These are phyloP conservation scores for Phytophthora lateralis DNA, from an alignment of 352 stramenopile species.

Conservation along the genomic window DNA sequence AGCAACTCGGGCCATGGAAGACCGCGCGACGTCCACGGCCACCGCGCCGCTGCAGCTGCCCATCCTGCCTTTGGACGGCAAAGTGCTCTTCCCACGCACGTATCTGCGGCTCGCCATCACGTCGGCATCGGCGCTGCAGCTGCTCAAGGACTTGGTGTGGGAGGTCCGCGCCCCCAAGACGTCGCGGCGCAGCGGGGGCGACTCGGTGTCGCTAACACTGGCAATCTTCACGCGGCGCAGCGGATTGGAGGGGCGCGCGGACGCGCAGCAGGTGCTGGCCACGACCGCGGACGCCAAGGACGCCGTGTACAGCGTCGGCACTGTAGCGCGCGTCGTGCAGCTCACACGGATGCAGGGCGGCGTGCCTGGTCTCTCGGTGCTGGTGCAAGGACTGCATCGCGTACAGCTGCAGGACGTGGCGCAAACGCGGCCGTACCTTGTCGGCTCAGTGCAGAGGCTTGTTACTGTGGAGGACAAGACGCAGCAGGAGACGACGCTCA, in stretches of 20 bases:
- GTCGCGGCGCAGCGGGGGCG: slow-evolving; percentile 26
- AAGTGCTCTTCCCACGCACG: slow-evolving; percentile 78
- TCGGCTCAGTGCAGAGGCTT: slow-evolving; percentile 52
- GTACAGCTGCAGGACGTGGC: slow-evolving; percentile 52
- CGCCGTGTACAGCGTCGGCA: slow-evolving; percentile 62
- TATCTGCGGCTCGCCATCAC: slow-evolving; percentile 78
- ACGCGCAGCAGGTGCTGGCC: slow-evolving; percentile 9
- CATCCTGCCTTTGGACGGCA: slow-evolving; percentile 68
- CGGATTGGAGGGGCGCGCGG: slow-evolving; percentile 20
- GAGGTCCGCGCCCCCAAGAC: slow-evolving; percentile 64
- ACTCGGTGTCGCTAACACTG: slow-evolving; percentile 49
- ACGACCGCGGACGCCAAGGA: slow-evolving; percentile 31
- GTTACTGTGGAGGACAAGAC: slow-evolving; percentile 23
- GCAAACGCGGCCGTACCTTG: slow-evolving; percentile 64
- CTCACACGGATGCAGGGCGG: slow-evolving; percentile 66
- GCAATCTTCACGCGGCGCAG: slow-evolving; percentile 70
- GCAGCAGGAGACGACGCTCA: slow-evolving; percentile 19
- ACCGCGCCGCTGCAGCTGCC: slow-evolving; percentile 50
- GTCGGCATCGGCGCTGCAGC: slow-evolving; percentile 61
- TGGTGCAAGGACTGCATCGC: slow-evolving; percentile 67
- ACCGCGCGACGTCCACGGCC: slow-evolving; percentile 22
- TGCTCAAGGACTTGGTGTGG: slow-evolving; percentile 83
- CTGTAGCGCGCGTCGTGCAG: slow-evolving; percentile 75
- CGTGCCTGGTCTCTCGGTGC: slow-evolving; percentile 62
- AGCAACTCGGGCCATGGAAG: slow-evolving; percentile 17